A percentile compares a stretch with the other conserved stretches of the same genome.
phyloP scores from a whole-genome alignment of 1,139 yeast genomes.

The Blastobotrys buckinghamii region DNA sequence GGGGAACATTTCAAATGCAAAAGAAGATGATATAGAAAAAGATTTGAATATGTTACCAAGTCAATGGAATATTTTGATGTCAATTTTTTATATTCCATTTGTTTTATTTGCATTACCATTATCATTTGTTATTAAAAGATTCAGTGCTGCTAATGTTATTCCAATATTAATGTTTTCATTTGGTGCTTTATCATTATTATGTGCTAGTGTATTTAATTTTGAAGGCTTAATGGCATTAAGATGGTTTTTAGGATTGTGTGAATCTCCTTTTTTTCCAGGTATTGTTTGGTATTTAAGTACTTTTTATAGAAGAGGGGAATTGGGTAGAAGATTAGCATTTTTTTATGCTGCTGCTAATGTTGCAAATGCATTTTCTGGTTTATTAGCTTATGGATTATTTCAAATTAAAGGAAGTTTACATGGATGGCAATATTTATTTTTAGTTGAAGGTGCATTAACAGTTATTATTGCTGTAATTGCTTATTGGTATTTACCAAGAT shows the following conservation, averaged over 20 bases:
- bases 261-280: constrained; percentile 29
- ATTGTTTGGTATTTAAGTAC: constrained; percentile 31
- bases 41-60: constrained; percentile 47
- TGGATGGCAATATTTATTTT: constrained; percentile 37
- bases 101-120: constrained; percentile 56
- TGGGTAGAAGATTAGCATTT: constrained; percentile 49
- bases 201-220: constrained; percentile 44
- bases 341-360: constrained; percentile 42
- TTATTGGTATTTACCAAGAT: constrained; percentile 47
- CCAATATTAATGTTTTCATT: constrained; percentile 43
- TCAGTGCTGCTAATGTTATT: constrained; percentile 49
- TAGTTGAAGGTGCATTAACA: constrained; percentile 36
- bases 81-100: constrained; percentile 57
- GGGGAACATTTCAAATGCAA: constrained; percentile 55
- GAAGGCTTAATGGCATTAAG: constrained; percentile 26
- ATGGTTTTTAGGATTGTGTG: constrained; percentile 30
- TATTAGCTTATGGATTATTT: constrained; percentile 24
- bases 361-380: constrained; percentile 34
- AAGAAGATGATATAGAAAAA: constrained; percentile 50
- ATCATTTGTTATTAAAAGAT: constrained; percentile 42
- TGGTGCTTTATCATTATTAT: constrained; percentile 54
- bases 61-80: constrained; percentile 51
- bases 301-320: constrained; percentile 31
- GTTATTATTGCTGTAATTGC: constrained; percentile 29
- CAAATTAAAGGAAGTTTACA: constrained; percentile 33